phyloP scores from a whole-genome alignment of 139 green algal species.

The Volvox reticuliferus region DNA sequence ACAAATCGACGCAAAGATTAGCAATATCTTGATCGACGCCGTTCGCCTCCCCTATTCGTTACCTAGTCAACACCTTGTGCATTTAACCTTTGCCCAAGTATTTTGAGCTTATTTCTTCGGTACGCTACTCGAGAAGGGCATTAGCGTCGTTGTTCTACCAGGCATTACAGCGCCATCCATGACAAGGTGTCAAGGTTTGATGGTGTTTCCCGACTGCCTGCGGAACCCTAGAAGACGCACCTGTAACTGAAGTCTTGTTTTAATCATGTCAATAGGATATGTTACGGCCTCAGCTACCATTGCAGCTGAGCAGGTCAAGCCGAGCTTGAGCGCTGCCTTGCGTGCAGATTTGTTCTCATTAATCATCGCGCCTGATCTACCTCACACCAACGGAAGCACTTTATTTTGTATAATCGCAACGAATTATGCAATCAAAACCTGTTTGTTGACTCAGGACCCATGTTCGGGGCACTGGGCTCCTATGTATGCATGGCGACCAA shows the following conservation, averaged over 20 bases:
- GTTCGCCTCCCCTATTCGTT: too few species aligned
- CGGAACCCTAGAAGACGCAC: not conserved
- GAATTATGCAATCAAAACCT: too few species aligned
- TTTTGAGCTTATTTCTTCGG: too few species aligned
- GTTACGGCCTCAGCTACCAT: conserved; percentile 60
- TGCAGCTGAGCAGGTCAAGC: conserved; percentile 40
- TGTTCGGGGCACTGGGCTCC: too few species aligned
- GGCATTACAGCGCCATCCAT: not conserved
- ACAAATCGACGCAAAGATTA: too few species aligned
- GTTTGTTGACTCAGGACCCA: too few species aligned
- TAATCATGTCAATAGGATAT: conserved; percentile 74
- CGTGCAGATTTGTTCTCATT: not conserved
- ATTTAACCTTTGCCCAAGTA: too few species aligned
- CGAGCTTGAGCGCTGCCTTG: conserved; percentile 26
- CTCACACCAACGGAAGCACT: too few species aligned
- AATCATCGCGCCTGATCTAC: not conserved
- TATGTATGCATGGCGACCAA: too few species aligned
- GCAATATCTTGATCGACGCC: too few species aligned
- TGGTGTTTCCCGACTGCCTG: not conserved
- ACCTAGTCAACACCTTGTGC: too few species aligned
- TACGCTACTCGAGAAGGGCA: not conserved
- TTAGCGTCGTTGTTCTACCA: not conserved
- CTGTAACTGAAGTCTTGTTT: conserved; percentile 76
- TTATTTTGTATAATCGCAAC: too few species aligned
- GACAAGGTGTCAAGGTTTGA: not conserved